A percentile compares a stretch with the other conserved stretches of the same genome.
These are phyloP conservation scores for Populus nigra DNA, from an alignment of 345 rosid species.

Conservation along the genomic window DNA sequence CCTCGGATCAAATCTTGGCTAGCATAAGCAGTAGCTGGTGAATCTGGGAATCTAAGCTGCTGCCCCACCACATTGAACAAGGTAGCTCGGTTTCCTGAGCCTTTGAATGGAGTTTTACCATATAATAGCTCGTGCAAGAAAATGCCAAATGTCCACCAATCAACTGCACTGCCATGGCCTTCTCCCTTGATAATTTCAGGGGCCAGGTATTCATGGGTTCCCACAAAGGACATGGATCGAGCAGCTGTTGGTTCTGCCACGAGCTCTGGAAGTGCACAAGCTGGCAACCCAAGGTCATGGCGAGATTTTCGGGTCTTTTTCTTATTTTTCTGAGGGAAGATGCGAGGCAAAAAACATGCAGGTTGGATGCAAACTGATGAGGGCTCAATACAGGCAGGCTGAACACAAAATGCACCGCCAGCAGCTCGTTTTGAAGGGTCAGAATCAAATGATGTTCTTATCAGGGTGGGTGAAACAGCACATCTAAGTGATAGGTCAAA, in stretches of 20 bases:
- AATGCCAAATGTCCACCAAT: conserved; percentile 99
- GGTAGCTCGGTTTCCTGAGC: conserved; percentile 92
- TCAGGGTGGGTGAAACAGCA: conserved; percentile 84
- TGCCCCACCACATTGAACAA: conserved; percentile 92
- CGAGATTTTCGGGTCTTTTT: conserved; percentile 59
- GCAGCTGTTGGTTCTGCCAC: conserved; percentile 95
- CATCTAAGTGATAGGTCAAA: conserved; percentile 94
- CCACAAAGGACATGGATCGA: conserved; percentile 96
- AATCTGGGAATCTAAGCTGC: conserved; percentile 82
- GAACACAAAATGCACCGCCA: conserved; percentile 71
- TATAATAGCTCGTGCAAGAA: conserved; percentile 83
- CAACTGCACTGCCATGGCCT: conserved; percentile 98
- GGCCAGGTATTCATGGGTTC: conserved; percentile 97
- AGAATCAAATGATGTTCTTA: conserved; percentile 54
- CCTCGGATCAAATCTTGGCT: conserved; percentile 85
- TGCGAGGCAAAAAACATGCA: conserved; percentile 75
- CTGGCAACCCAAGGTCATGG: conserved; percentile 46
- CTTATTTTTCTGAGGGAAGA: conserved; percentile 79
- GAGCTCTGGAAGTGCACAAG: conserved; percentile 71
- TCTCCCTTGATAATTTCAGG: conserved; percentile 96
- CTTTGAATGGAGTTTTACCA: conserved; percentile 93
- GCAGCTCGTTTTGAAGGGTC: conserved; percentile 68
- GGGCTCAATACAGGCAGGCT: conserved; percentile 90
- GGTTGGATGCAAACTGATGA: conserved; percentile 85
- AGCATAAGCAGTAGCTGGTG: conserved; percentile 80